Evolutionary conservation across 2,329 filamentous ascomycete species (phyloP), one percentile per base, ranked within the genome.

Genomic region (Aureobasidium vineae): DNA sequence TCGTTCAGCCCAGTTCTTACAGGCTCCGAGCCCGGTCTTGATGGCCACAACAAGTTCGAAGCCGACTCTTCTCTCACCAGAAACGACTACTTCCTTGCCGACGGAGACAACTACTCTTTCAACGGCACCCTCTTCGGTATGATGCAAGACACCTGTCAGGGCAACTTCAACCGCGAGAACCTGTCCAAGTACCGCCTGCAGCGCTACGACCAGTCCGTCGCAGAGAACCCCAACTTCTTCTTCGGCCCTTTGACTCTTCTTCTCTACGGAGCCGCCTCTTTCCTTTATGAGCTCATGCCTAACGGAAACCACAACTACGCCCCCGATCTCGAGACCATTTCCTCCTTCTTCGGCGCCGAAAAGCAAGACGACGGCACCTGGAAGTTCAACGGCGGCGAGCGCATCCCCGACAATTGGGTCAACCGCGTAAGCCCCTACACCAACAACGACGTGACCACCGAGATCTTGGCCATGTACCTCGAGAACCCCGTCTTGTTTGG

Each of bases 11-110:
- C 77, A 16, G 65, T 67, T 36, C 61, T 75, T 38, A 76, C 73
- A 64, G 79, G 79, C 53, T 71, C 70, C 38, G 75, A 80, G 70
- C 78, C 78, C 11, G 79, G 79, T 59, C 73, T 81, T 8, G 75
- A 79, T 41, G 78, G 75, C 36, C 79, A 81, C 71, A 79, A 80
- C 71, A 81, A 80, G 71, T 80, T 80, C 63, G 78, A 80, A 68
- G 71, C 70, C 7, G 77, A 80, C 66, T 72, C 77, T 2, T 79
- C 78, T 16, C 72, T 80, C 16, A 79, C 78, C 3, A 74, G 79
- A 23, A 77, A 77, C 63, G 78, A 80, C 69, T 80, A 73, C 71
- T 79, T 78, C 72, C 70, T 73, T 36, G 75, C 73, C 7, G 77
- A 78, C 68, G 73, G 74, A 19, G 75, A 77, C 67, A 70, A 75